phyloP scores from a whole-genome alignment of 768 basidiomycete species.

The Boletus sp. region DNA sequence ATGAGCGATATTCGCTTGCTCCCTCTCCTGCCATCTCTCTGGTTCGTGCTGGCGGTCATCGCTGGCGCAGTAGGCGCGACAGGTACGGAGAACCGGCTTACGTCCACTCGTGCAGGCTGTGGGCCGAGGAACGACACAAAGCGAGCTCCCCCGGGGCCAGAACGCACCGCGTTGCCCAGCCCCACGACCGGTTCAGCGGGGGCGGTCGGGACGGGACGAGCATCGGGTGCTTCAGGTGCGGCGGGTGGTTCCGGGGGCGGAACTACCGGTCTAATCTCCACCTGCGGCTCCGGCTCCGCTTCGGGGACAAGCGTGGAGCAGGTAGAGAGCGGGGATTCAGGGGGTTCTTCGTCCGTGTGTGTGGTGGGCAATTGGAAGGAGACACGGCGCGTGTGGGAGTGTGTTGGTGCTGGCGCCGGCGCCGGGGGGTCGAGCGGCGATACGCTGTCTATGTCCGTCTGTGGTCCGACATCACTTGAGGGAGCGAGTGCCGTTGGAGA shows the following conservation, averaged over 20 bases:
- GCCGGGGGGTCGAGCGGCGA: background rate
- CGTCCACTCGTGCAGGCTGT: constrained; percentile 5
- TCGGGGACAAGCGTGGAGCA: constrained; percentile 16
- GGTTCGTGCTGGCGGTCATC: background rate
- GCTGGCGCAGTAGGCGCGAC: background rate
- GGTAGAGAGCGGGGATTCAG: constrained; percentile 1
- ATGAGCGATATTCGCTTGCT: constrained; percentile 2
- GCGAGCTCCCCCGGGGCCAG: background rate
- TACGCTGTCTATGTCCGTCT: background rate
- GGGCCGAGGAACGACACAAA: constrained; percentile 12
- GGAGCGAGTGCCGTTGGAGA: background rate
- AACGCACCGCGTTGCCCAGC: background rate
- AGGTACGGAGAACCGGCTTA: constrained; percentile 21
- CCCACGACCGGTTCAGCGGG: background rate
- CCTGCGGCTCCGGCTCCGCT: background rate
- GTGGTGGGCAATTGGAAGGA: constrained; percentile 7
- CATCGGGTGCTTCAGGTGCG: background rate
- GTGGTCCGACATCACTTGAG: background rate
- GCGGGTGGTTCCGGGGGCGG: background rate
- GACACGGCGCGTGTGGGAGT: background rate
- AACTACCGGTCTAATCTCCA: background rate
- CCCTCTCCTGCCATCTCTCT: background rate
- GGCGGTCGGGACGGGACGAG: background rate
- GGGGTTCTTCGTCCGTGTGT: background rate
- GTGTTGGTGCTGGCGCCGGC: too few species aligned